phyloP scores from a whole-genome alignment of 768 basidiomycete genomes.

The Collybia nuda region DNA sequence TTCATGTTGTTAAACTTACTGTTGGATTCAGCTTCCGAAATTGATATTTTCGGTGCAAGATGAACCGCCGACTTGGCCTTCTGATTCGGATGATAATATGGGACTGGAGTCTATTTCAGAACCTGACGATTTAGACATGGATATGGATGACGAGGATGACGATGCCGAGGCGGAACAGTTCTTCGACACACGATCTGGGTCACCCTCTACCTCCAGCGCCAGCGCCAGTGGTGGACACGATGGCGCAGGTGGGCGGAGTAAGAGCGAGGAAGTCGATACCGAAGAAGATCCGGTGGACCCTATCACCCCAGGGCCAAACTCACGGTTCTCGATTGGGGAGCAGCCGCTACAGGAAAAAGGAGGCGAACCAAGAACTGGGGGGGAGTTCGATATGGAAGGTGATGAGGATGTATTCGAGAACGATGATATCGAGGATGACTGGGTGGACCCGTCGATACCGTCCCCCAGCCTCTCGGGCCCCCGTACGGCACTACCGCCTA shows the following conservation, averaged over 20 bases:
- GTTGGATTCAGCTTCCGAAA: conserved; percentile 49
- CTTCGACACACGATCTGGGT: conserved; percentile 51
- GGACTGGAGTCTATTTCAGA: conserved; percentile 85
- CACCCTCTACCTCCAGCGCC: conserved; percentile 39
- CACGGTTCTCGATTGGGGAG: conserved; percentile 33
- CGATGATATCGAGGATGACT: conserved; percentile 58
- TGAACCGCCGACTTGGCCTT: conserved; percentile 83
- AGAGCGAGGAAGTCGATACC: conserved; percentile 60
- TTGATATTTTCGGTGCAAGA: conserved; percentile 86
- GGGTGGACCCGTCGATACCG: conserved; percentile 68
- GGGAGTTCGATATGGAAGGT: conserved; percentile 36
- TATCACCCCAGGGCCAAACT: conserved; percentile 62
- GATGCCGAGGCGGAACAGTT: conserved; percentile 44
- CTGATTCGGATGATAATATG: conserved; percentile 72
- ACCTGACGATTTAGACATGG: conserved; percentile 56
- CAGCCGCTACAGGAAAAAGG: conserved; percentile 23
- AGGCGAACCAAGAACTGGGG: conserved; percentile 12
- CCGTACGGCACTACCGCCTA: conserved; percentile 8
- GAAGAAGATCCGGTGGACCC: conserved; percentile 75
- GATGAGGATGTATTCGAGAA: conserved; percentile 47
- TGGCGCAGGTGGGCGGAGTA: conserved; percentile 29
- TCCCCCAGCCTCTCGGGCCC: conserved; percentile 16
- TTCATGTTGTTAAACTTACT: conserved; percentile 9
- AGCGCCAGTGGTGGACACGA: conserved; percentile 27
- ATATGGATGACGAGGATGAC: conserved; percentile 28